Evolutionary conservation across 1,284 basidiomycete genomes (phyloP).

Genomic region (Farysia itapuensis): DNA sequence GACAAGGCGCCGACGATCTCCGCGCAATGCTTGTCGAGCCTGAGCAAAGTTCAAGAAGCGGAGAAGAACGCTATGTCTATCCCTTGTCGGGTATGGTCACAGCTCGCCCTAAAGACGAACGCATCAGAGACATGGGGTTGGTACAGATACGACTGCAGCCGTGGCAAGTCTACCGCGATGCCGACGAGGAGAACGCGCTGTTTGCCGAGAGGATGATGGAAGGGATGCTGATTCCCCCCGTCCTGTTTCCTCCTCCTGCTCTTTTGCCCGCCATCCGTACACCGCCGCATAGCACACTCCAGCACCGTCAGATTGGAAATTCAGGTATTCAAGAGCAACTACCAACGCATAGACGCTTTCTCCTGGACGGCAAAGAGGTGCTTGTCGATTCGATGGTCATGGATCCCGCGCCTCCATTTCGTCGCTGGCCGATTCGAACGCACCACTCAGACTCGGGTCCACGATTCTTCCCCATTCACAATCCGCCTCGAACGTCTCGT

Average conservation of each 20-base stretch:
- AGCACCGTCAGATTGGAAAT: conserved; percentile 9
- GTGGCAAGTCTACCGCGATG: conserved; percentile 14
- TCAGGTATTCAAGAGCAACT: conserved; percentile 18
- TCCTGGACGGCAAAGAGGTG: conserved; percentile 20
- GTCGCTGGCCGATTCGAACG: conserved; percentile 24
- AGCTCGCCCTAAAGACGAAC: neutral
- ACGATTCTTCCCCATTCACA: conserved; percentile 10
- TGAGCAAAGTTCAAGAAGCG: no score
- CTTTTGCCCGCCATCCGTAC: conserved; percentile 28
- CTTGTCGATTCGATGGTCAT: conserved; percentile 27
- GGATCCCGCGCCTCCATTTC: conserved; percentile 36
- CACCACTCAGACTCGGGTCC: conserved; percentile 10
- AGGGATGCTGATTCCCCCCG: conserved; percentile 15
- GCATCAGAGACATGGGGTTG: conserved; percentile 3
- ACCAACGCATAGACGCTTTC: conserved; percentile 6
- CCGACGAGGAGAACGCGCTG: conserved; percentile 5
- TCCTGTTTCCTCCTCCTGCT: conserved; percentile 35
- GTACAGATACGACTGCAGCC: conserved; percentile 4
- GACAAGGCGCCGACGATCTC: no score
- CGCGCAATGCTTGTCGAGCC: no score
- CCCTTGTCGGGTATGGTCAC: no score
- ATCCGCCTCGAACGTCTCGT: neutral
- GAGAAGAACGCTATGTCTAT: no score
- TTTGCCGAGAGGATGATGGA: conserved; percentile 6
- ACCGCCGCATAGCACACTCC: conserved; percentile 10